Base-by-base conservation (phyloP, 1,284 basidiomycete genomes). In the Vanrija humicola region DNA sequence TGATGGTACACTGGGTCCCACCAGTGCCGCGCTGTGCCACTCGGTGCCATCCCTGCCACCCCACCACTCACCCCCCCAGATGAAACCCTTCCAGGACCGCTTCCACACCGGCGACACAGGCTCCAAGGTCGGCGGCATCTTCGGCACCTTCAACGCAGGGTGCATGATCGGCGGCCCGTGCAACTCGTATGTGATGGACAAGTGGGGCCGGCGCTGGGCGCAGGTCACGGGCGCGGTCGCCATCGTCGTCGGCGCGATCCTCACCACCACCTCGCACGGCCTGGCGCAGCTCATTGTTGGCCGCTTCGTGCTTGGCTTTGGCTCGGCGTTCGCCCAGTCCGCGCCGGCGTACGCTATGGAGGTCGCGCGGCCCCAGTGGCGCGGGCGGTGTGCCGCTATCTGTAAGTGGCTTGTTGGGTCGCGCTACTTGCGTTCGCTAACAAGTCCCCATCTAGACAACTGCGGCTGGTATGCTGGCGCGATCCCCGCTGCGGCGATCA, bases 351-450 rank as follows among this genome's bases (percentile, higher is more conserved):
- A 79, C 64, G 74, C 73, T 23, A 73, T 77, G 42, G 79, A 85
- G 64, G 81, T 85, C 72, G 79, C 82, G 14, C 83, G 83, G 43
- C 83, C 83, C 15, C 82, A 83, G 70, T 85, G 83, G 83, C 77
- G 83, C 62, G 83, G 83, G 50, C 78, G 81, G 25, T 73, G 83
- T 64, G 82, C 82, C 25, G 82, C 80, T 50, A 38, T 44, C 46
- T 56, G n/a, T 38, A 46, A 50, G 42, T 43, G 34, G 34, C n/a
- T n/a, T n/a, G n/a, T n/a, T n/a, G n/a, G n/a, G n/a, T n/a, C n/a
- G n/a, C n/a, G n/a, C n/a, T n/a, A n/a, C n/a, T n/a, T n/a, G n/a
- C n/a, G n/a, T n/a, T n/a, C n/a, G n/a, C n/a, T n/a, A n/a, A n/a
- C n/a, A n/a, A n/a, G n/a, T n/a, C n/a, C n/a, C n/a, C n/a, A n/a